Percentiles rank a stretch among this genome's conserved stretches.
These are phyloP conservation scores for Cyberlindnera euphorbiae DNA, from an alignment of 805 yeast genomes.

Conservation along the genomic window DNA sequence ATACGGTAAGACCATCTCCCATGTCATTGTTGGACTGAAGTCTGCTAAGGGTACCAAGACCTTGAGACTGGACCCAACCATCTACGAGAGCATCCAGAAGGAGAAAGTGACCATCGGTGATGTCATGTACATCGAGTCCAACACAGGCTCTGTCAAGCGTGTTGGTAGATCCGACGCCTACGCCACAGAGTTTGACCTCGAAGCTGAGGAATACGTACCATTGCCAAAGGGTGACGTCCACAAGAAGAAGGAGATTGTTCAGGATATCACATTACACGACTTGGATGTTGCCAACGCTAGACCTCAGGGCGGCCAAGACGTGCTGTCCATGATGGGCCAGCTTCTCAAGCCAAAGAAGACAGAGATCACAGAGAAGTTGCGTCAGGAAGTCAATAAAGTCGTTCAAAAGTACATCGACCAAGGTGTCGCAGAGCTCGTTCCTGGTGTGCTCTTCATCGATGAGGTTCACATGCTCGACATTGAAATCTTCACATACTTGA, in stretches of 20 bases:
- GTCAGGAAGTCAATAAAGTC: constrained; percentile 91
- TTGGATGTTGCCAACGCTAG: constrained; percentile 94
- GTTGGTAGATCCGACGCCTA: constrained; percentile 98
- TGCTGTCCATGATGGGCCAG: constrained; percentile 95
- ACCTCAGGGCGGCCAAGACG: constrained; percentile 97
- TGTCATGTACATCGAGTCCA: constrained; percentile 94
- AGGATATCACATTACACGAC: constrained; percentile 94
- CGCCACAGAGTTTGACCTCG: constrained; percentile 96
- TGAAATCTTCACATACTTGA: constrained; percentile 92
- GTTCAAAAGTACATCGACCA: constrained; percentile 95
- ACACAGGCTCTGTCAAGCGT: constrained; percentile 94
- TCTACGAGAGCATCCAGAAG: constrained; percentile 90
- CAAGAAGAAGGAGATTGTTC: constrained; percentile 95
- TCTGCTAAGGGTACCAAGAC: constrained; percentile 90
- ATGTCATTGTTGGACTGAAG: constrained; percentile 90
- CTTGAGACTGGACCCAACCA: constrained; percentile 84
- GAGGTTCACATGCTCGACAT: constrained; percentile 98
- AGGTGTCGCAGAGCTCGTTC: constrained; percentile 95
- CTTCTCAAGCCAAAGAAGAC: constrained; percentile 93
- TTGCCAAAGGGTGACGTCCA: constrained; percentile 98
- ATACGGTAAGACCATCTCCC: constrained; percentile 93
- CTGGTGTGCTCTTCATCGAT: constrained; percentile 96
- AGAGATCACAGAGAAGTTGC: constrained; percentile 91
- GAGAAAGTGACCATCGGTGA: constrained; percentile 95
- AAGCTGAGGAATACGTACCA: constrained; percentile 98